phyloP scores from a whole-genome alignment of 441 rosid species.

The Populus hybrid region DNA sequence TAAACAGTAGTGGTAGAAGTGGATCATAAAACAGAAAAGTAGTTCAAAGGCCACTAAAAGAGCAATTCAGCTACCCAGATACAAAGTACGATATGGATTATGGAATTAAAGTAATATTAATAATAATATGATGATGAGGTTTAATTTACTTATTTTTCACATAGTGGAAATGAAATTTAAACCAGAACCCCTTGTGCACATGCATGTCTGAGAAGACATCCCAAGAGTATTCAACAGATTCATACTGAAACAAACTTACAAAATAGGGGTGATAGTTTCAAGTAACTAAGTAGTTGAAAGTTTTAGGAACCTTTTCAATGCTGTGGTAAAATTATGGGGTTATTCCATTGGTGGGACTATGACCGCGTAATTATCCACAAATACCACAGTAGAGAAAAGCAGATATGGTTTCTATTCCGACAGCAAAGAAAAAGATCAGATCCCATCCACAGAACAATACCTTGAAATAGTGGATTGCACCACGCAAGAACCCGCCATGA shows the following conservation, averaged over 20 bases:
- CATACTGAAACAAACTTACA: not conserved
- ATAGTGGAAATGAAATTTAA: not conserved
- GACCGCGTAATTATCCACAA: not conserved
- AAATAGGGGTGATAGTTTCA: not conserved
- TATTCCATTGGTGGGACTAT: not conserved
- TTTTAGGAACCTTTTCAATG: not conserved
- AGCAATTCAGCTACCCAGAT: not conserved
- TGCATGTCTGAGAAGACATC: not conserved
- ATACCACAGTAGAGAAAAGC: not conserved
- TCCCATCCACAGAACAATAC: conserved; percentile 32
- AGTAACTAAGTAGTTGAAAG: not conserved
- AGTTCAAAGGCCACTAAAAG: not conserved
- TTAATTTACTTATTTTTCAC: not conserved
- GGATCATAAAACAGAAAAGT: not conserved
- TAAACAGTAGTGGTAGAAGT: conserved; percentile 1
- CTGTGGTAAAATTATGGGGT: not conserved
- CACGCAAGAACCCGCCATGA: conserved; percentile 91
- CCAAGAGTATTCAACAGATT: not conserved
- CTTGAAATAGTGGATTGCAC: conserved; percentile 98
- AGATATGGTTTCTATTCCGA: not conserved
- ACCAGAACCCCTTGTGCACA: not conserved
- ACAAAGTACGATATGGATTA: not conserved
- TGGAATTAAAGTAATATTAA: no score
- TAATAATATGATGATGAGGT: not conserved
- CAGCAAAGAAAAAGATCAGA: conserved; percentile 2